These are phyloP conservation scores for Saccharomycopsis selenospora DNA, from an alignment of 805 yeast species.

Conservation along the genomic window DNA sequence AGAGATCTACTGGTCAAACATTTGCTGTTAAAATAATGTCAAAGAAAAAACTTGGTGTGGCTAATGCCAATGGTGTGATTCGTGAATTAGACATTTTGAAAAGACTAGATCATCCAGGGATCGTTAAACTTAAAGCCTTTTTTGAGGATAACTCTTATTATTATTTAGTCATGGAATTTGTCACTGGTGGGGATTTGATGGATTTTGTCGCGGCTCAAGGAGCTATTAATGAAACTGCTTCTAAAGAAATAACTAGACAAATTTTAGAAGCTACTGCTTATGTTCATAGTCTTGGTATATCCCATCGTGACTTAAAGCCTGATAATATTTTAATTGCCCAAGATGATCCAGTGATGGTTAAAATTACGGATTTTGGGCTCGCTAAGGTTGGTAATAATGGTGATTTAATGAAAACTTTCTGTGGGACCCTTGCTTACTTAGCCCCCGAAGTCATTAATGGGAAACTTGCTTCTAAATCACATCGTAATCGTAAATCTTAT, in stretches of 20 bases:
- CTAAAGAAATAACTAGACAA: conserved; percentile 79
- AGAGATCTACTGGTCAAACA: conserved; percentile 74
- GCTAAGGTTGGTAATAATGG: conserved; percentile 53
- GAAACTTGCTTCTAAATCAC: conserved; percentile 25
- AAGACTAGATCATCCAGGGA: conserved; percentile 74
- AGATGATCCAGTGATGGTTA: conserved; percentile 86
- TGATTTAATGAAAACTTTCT: conserved; percentile 82
- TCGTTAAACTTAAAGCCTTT: conserved; percentile 74
- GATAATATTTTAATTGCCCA: conserved; percentile 87
- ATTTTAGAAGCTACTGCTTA: conserved; percentile 76
- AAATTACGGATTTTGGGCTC: conserved; percentile 92
- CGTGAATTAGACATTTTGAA: conserved; percentile 79
- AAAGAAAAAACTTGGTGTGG: conserved; percentile 68
- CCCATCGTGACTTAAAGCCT: conserved; percentile 96
- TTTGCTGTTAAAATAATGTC: conserved; percentile 89
- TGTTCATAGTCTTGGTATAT: conserved; percentile 82
- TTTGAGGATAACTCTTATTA: conserved; percentile 77
- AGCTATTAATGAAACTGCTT: conserved; percentile 83
- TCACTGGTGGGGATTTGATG: conserved; percentile 96
- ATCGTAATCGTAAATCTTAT: conserved; percentile 34
- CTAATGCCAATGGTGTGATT: conserved; percentile 72
- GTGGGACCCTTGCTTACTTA: conserved; percentile 94
- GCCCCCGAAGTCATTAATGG: conserved; percentile 84
- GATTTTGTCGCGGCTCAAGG: conserved; percentile 93
- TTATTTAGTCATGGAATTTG: conserved; percentile 91